Evolutionary conservation across 306 rosid species (phyloP).

Genomic region (Mucuna pruriens): DNA sequence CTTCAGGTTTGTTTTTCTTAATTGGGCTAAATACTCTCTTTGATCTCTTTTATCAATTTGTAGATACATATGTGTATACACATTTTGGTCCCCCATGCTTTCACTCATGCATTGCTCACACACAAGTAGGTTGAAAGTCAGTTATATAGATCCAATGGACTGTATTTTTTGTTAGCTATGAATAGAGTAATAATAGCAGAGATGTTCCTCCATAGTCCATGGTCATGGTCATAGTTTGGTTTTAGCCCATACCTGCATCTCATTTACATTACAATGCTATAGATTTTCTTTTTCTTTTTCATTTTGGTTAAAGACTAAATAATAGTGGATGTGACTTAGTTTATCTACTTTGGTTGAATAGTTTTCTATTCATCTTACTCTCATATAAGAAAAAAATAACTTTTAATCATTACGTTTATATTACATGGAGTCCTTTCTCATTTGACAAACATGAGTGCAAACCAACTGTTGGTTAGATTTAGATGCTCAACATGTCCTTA

Average conservation of each 20-base stretch:
- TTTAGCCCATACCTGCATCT: background rate
- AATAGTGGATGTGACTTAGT: conserved; percentile 16
- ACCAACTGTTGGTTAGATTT: conserved; percentile 21
- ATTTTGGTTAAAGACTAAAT: conserved; percentile 14
- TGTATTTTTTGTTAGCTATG: background rate
- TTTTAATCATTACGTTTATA: background rate
- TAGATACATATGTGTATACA: background rate
- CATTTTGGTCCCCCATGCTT: background rate
- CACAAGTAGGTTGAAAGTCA: background rate
- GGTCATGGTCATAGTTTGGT: background rate
- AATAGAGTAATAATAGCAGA: background rate
- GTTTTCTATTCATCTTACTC: conserved; percentile 9
- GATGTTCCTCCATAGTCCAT: background rate
- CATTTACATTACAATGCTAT: background rate
- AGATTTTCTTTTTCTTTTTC: conserved; percentile 19
- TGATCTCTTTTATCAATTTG: background rate
- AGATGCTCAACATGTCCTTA: conserved; percentile 18
- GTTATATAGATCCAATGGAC: background rate
- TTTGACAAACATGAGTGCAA: conserved; percentile 5
- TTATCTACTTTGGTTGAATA: conserved; percentile 13
- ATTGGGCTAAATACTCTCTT: background rate
- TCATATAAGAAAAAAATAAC: background rate
- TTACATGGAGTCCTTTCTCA: background rate
- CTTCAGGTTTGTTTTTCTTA: background rate
- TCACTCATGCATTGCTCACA: background rate